A percentile compares a stretch with the other conserved stretches of the same genome.
Conservation (phyloP, 2,329 filamentous ascomycete genomes). For the Arthrocladium fulminans region DNA sequence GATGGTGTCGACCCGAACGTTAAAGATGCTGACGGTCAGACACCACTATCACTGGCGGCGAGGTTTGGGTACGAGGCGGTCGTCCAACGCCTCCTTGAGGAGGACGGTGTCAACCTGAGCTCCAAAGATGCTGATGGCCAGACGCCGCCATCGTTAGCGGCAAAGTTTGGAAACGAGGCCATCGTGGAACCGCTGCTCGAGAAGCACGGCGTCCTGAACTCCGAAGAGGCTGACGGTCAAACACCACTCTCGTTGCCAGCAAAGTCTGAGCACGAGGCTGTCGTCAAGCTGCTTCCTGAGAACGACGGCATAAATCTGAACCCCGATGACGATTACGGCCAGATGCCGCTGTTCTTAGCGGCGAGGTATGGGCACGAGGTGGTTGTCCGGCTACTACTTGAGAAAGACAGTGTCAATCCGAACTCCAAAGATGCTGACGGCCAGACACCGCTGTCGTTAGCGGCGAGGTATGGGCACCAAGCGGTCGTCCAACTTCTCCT, state of each 20-base stretch:
- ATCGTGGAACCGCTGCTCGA: constrained; percentile 22
- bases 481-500: constrained; percentile 24
- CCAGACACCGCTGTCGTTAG: constrained; percentile 23
- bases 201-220: not conserved
- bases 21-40: not conserved
- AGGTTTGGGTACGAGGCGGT: not conserved
- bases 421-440: constrained; percentile 11
- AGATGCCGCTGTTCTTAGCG: constrained; percentile 22
- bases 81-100: not conserved
- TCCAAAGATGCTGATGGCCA: too few relatives aligned
- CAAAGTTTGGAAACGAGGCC: constrained; percentile 20
- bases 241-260: not conserved
- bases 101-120: not conserved
- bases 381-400: constrained; percentile 2
- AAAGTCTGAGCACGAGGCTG: not conserved
- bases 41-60: constrained; percentile 1
- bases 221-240: not conserved
- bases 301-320: not conserved
- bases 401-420: not conserved
- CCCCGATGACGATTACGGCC: too few relatives aligned
- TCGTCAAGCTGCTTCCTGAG: not conserved
- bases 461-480: constrained; percentile 20
- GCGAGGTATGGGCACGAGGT: not conserved
- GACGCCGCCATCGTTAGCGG: constrained; percentile 22
- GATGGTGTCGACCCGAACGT: not conserved